Evolutionary conservation across 2,329 filamentous ascomycete species (phyloP).

Genomic region (Fusarium poae): DNA sequence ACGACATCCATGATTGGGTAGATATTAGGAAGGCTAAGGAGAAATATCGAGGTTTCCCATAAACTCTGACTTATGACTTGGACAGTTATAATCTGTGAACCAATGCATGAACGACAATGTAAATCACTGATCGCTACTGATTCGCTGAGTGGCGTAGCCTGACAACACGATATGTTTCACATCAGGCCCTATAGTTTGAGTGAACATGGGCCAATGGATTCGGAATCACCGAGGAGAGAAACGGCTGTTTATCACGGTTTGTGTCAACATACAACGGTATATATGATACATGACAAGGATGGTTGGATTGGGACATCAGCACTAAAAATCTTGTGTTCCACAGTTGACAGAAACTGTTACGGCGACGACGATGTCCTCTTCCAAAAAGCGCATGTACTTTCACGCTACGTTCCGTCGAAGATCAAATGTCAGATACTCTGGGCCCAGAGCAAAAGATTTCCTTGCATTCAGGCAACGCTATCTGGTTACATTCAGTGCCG

Average conservation of each 20-base stretch:
- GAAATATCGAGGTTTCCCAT: accelerated
- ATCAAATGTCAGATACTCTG: no score
- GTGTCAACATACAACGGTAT: not conserved
- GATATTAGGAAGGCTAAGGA: not conserved
- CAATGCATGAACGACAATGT: no score
- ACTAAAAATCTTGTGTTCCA: not conserved
- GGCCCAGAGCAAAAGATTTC: not conserved
- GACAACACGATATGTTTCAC: not conserved
- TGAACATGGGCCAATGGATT: not conserved
- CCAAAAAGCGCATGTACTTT: not conserved
- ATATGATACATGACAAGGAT: not conserved
- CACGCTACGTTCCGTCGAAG: not conserved
- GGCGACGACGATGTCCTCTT: not conserved
- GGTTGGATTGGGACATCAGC: not conserved
- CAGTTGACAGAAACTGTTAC: not conserved
- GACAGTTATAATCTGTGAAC: not conserved
- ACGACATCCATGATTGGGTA: accelerated
- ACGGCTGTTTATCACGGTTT: not conserved
- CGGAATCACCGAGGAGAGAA: not conserved
- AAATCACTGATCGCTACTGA: not conserved
- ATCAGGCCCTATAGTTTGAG: not conserved
- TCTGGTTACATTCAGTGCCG: not conserved
- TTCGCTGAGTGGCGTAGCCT: accelerated
- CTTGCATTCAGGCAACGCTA: not conserved
- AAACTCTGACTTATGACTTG: accelerated